These are phyloP conservation scores for Citrus australasica DNA, from an alignment of 345 rosid species.

Conservation along the genomic window DNA sequence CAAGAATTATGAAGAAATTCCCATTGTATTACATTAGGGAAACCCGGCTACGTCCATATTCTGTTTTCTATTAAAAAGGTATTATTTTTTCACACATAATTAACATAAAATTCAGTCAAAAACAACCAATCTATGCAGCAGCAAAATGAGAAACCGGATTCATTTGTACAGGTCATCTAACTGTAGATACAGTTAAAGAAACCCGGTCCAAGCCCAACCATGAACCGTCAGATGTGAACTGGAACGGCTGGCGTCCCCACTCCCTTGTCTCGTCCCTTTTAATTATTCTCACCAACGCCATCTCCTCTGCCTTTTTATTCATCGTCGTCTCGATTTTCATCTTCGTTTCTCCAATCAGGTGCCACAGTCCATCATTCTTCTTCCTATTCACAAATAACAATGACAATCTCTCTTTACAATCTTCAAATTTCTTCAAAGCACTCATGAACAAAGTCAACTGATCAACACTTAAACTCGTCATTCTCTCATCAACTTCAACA, in stretches of 20 bases:
- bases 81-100: too few relatives aligned
- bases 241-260: not conserved
- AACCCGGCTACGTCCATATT: too few relatives aligned
- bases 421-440: slow-evolving; percentile 32
- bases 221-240: not conserved
- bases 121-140: too few relatives aligned
- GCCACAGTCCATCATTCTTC: slow-evolving; percentile 50
- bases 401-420: slow-evolving; percentile 30
- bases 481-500: slow-evolving; percentile 30
- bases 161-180: not conserved
- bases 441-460: slow-evolving; percentile 34
- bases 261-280: slow-evolving; percentile 9
- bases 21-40: too few relatives aligned
- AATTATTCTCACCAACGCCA: slow-evolving; percentile 14
- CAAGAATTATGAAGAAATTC: too few relatives aligned
- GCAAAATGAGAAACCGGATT: not conserved
- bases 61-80: too few relatives aligned
- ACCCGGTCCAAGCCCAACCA: slow-evolving; percentile 7
- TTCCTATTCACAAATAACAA: slow-evolving; percentile 41
- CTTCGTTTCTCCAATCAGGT: slow-evolving; percentile 22
- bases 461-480: slow-evolving; percentile 19
- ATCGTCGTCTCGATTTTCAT: slow-evolving; percentile 2
- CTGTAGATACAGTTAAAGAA: not conserved
- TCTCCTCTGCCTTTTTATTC: slow-evolving; percentile 19
- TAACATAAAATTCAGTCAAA: too few relatives aligned